Base-by-base conservation (phyloP, 345 rosid species). In the Gossypium anomalum region DNA sequence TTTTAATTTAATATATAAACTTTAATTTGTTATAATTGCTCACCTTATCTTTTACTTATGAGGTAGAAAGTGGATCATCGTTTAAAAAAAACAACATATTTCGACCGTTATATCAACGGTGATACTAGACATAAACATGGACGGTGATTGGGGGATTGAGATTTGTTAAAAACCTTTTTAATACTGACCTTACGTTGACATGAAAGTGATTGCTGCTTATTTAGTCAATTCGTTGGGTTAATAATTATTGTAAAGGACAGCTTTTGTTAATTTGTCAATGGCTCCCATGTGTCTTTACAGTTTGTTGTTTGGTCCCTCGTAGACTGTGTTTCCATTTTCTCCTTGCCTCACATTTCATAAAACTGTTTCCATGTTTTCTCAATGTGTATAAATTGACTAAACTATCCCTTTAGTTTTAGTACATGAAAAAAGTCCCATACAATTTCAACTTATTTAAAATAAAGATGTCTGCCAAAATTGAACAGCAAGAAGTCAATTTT, bases 221-320 rank as follows among this genome's bases (percentile, higher is more conserved):
- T 59, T 59, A 25, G 38, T 59, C 63, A 23, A 59, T 1, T 59
- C 23, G 63, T 14, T 59, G 38, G 38, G 63, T 23, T 23, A 12
- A 23, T 59, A 12, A 59, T 59, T 22, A 17, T 3, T 23, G 63
- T 3, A 2, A 2, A 59, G 63, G 34, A 45, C 63, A 58, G 38
- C 63, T 23, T 56, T 56, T 10, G 63, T 23, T 58, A 11, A 12
- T 23, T 34, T 58, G 63, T 58, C 63, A 58, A 58, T 23, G 62
- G 97, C 90, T 1, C 99, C 99, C 99, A 68, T 59, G 38, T 90
- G 84, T 76, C 76, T 22, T 57, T 22, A 45, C 99, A 82, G 38
- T 59, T 11, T 59, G 64, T 59, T 25, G 64, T 23, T 59, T 23
- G 64, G 64, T 59, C 63, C 25, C 17, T 59, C 63, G 8, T 25